phyloP scores from a whole-genome alignment of 2,329 filamentous ascomycete species.

The Fusarium albidum region DNA sequence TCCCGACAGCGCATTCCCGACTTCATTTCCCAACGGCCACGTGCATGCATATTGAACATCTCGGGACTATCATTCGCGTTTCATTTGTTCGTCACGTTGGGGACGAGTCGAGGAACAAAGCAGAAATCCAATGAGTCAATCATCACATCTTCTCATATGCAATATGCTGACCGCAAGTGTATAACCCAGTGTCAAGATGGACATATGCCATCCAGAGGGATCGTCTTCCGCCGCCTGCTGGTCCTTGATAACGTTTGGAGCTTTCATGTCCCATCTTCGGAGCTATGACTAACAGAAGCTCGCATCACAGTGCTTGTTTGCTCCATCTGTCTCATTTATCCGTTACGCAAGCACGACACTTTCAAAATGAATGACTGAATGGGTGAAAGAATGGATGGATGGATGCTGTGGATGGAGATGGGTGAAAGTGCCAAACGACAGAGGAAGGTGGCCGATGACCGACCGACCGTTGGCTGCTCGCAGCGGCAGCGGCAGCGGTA shows the following conservation, averaged over 20 bases:
- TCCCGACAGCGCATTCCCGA: neutral
- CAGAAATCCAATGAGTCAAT: neutral
- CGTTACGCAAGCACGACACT: neutral
- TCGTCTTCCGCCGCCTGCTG: too few relatives aligned
- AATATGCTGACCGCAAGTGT: neutral
- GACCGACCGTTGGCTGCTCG: slow-evolving; percentile 8
- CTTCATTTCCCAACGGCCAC: neutral
- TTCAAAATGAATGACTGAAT: too few relatives aligned
- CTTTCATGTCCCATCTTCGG: too few relatives aligned
- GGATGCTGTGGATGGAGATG: too few relatives aligned
- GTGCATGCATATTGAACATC: neutral
- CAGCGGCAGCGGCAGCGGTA: too few relatives aligned
- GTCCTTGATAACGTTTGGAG: too few relatives aligned
- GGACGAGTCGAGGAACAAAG: neutral
- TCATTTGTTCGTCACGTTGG: neutral
- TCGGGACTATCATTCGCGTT: neutral
- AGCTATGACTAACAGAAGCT: too few relatives aligned
- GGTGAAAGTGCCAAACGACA: too few relatives aligned
- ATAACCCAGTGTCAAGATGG: too few relatives aligned
- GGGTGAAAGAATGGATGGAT: neutral
- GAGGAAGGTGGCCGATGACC: neutral
- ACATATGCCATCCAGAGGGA: too few relatives aligned
- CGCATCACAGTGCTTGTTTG: neutral
- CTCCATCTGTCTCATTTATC: neutral
- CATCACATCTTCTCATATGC: neutral